Base-by-base conservation (phyloP, 441 rosid species). In the Mallotus japonicus region DNA sequence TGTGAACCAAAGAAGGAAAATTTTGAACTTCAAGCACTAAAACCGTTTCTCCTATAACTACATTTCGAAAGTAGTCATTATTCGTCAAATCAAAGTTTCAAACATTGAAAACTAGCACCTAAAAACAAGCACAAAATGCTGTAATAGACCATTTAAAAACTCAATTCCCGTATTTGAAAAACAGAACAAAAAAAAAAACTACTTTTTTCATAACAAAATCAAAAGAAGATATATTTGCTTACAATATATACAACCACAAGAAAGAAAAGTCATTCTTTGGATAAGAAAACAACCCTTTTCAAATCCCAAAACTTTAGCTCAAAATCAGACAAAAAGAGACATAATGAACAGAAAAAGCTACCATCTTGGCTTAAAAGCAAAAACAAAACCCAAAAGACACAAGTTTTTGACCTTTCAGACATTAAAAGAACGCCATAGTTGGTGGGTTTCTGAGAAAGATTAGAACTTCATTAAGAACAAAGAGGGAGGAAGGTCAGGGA, bases 41-140 rank as follows among this genome's bases (percentile, higher is more conserved):
- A 73, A 65, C 28, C 67, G 24, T 22, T 6, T 54, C 74, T 62
- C 75, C 65, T 47, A 24, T 44, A 76, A 28, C 87, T 78, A 77
- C 87, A 82, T 79, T 79, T 80, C 76, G 32, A 55, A 72, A 76
- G 57, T 4, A 58, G 12, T 32, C 56, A 61, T 22, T 37, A 24
- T 44, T 42, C 56, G 22, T 16, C 6, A 14, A 80, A 44, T 20
- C 5, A 56, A 56, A 19, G 32, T 9, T 56, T 62, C 60, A 69
- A 67, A 62, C 61, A 16, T 22, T 47, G 50, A 24, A 3, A n/a
- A 55, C 20, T 20, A 62, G 14, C 46, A 20, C 55, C 55, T 44
- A 7, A 24, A 72, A 65, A 8, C 42, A 54, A 63, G 40, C 24
- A 55, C 5, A 51, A 22, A 63, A 22, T 46, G 55, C 49, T 60